Evolutionary conservation across 2,329 filamentous ascomycete species (phyloP), one percentile per base, ranked within the genome.

Genomic region (Talaromyces sp.): DNA sequence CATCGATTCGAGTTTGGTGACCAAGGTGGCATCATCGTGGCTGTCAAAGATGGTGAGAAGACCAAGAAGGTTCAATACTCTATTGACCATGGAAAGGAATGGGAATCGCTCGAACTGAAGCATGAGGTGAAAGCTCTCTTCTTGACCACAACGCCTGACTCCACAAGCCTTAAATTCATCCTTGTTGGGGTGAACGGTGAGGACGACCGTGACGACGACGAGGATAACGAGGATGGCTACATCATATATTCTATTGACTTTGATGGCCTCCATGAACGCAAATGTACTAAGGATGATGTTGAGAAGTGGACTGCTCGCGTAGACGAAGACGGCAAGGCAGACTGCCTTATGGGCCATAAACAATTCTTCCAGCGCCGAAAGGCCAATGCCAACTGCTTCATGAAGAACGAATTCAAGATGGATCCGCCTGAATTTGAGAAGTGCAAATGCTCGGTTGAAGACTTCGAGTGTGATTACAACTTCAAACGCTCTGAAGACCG

Each of bases 1-100:
- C 91, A 97, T 75, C 94, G 95, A 70, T 99, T 96, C 72, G 92
- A 97, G 67, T 95, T 97, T 70, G 94, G 94, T 48, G 93, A 97
- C 64, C 88, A 95, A 61, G 94, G 94, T 1, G 91, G 91, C 14
- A 83, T 99, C 17, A 78, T 99, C 27, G 82, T 97, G 27, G 94
- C 94, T 3, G 80, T 97, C 33, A 81, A 83, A 57, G 90, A 96
- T 64, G 77, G 80, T 44, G 79, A 74, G 13, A 76, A 79, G 43
- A 90, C 87, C 1, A 75, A 85, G 33, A 66, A 73, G 51, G 78
- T 87, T 51, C 80, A 84, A 56, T 99, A 93, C 72, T 97, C 94
- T 1, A 77, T 97, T 22, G 85, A 99, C 68, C 91, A 97, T 68
- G 95, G 95, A 45, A 86, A 91, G 65, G 83, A 83, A 2, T 99